phyloP scores from a whole-genome alignment of 345 rosid species.

The Rhizophora apiculata region DNA sequence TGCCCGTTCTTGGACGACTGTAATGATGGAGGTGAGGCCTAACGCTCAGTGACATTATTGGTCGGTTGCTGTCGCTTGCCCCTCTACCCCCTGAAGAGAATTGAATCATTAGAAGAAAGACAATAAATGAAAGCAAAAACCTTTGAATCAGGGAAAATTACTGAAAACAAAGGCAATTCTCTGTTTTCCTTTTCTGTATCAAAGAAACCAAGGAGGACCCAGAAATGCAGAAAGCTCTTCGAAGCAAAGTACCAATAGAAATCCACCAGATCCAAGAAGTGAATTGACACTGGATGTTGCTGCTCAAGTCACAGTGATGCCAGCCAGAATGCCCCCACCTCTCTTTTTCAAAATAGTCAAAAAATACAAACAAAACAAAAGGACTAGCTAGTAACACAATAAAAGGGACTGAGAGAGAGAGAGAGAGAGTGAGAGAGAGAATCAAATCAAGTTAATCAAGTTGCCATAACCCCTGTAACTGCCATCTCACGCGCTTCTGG shows the following conservation, averaged over 20 bases:
- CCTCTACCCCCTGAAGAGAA: not conserved
- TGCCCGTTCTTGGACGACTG: slow-evolving; percentile 12
- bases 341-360: not conserved
- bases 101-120: not conserved
- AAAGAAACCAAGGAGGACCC: slow-evolving; percentile 1
- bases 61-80: not conserved
- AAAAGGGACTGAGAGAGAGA: not conserved
- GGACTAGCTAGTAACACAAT: no score
- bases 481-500: no score
- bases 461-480: no score
- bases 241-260: not conserved
- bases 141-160: no score
- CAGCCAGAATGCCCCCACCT: not conserved
- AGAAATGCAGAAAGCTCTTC: not conserved
- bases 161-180: not conserved
- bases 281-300: no score
- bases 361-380: not conserved
- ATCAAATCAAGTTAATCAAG: no score
- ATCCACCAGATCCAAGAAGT: slow-evolving; percentile 4
- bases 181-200: not conserved
- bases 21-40: slow-evolving; percentile 13
- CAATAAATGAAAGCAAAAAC: no score
- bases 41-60: slow-evolving; percentile 16
- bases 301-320: no score
- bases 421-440: no score